Evolutionary conservation across 2,329 filamentous ascomycete species (phyloP), one percentile per base, ranked within the genome.

Genomic region (Pleurostoma richardsiae): DNA sequence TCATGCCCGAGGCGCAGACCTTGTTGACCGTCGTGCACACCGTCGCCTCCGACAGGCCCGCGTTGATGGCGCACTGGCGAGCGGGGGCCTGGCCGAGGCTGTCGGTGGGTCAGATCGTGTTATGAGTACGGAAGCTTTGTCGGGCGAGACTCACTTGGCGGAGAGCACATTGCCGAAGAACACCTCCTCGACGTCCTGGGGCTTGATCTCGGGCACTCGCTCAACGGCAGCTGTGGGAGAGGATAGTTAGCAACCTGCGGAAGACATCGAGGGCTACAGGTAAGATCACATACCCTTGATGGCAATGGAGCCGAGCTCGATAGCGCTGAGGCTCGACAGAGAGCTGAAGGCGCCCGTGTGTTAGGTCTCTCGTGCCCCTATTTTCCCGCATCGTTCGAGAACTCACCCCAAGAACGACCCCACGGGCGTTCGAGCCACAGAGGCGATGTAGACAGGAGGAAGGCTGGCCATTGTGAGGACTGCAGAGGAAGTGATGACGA

Each of bases 91-190:
- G 94, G 54, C 94, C 94, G 58, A 97, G 80, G 68, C 91, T 96
- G 58, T 47, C 8, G 49, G 45, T 33, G 39, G 38, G 42, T 47
- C 49, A 51, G 42, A 30, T 10, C 11, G 41, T 41, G 46, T 60
- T 51, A 58, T 19, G 53, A 42, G 29, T 48, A 39, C 44, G 43
- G 43, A 36, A 6, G 19, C 6, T 30, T 44, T 45, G 43, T 49
- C 42, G 46, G 33, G 39, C 31, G 27, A 11, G 36, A 62, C 77
- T 59, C 79, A 96, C 91, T 92, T 91, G 67, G 92, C 94, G 50
- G 91, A 95, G 61, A 99, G 81, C 56, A 99, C 94, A 76, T 99
- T 99, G 69, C 94, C 94, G 65, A 96, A 95, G 77, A 94, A 95
- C 64, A 99, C 90, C 69, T 99, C 94, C 66, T 99, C 84, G 49